Evolutionary conservation across 1,284 basidiomycete species (phyloP).

Genomic region (Kwoniella shivajii): DNA sequence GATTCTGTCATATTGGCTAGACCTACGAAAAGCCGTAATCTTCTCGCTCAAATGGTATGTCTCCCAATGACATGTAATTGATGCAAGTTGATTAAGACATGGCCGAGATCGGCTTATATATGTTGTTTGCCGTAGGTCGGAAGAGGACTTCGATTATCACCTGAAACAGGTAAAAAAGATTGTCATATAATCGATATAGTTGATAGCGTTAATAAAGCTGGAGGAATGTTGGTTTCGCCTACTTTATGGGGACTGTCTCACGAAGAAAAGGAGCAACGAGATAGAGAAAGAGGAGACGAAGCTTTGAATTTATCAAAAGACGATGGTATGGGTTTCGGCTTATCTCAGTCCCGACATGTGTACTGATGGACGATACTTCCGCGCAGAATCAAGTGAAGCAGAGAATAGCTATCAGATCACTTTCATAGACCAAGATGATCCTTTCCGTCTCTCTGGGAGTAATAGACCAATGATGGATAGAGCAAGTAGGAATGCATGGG

Average conservation of each 20-base stretch:
- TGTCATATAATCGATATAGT: constrained; percentile 92
- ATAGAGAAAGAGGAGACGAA: constrained; percentile 1
- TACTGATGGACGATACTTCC: too few relatives aligned
- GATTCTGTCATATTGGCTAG: constrained; percentile 86
- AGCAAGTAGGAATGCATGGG: constrained; percentile 57
- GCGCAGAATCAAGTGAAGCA: too few relatives aligned
- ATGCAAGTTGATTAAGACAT: background rate
- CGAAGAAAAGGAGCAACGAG: constrained; percentile 63
- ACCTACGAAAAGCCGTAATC: constrained; percentile 83
- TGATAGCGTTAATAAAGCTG: constrained; percentile 69
- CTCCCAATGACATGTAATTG: background rate
- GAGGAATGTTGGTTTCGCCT: constrained; percentile 76
- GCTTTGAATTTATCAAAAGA: too few relatives aligned
- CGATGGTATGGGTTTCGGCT: too few relatives aligned
- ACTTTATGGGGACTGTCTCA: constrained; percentile 85
- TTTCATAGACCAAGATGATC: constrained; percentile 79
- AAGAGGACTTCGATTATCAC: constrained; percentile 83
- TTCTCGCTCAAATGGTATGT: constrained; percentile 89
- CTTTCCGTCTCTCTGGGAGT: constrained; percentile 58
- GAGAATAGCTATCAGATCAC: constrained; percentile 57
- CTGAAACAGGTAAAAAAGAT: constrained; percentile 76
- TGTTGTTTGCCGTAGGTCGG: constrained; percentile 66
- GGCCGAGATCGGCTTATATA: too few relatives aligned
- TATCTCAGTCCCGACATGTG: too few relatives aligned
- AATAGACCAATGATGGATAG: constrained; percentile 58